phyloP scores from a whole-genome alignment of 1,284 basidiomycete species.

The Rhodotorula sp. region DNA sequence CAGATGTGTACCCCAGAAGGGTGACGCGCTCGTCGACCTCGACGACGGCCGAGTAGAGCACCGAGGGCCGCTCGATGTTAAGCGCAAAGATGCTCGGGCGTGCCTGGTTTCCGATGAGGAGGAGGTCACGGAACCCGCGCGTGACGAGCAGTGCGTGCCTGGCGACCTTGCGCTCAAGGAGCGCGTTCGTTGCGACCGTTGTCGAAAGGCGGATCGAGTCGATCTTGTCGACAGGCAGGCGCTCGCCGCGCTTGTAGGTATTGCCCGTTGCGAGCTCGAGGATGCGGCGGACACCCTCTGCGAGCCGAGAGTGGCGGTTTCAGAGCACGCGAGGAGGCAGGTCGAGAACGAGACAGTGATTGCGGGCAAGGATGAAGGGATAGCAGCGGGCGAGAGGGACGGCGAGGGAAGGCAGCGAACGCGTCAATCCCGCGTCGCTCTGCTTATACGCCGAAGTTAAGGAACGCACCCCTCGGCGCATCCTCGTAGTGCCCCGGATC shows the following conservation, averaged over 20 bases:
- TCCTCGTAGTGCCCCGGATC: constrained; percentile 75
- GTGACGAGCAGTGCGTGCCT: constrained; percentile 90
- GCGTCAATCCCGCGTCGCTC: too few species aligned
- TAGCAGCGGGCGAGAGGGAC: too few species aligned
- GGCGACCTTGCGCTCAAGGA: constrained; percentile 90
- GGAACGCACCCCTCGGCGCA: constrained; percentile 63
- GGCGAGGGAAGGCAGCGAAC: too few species aligned
- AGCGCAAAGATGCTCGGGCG: constrained; percentile 27
- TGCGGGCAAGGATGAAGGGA: too few species aligned
- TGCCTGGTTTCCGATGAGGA: constrained; percentile 71
- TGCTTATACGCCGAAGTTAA: too few species aligned
- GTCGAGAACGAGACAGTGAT: not conserved
- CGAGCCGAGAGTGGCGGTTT: too few species aligned
- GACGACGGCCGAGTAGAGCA: constrained; percentile 77
- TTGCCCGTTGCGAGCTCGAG: constrained; percentile 74
- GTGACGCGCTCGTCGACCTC: constrained; percentile 96
- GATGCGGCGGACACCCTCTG: constrained; percentile 83
- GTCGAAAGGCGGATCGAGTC: constrained; percentile 83
- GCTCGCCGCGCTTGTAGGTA: constrained; percentile 65
- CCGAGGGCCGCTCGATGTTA: constrained; percentile 57
- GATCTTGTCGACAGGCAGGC: constrained; percentile 80
- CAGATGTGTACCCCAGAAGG: constrained; percentile 86
- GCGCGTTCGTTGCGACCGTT: constrained; percentile 95
- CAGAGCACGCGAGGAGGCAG: not conserved
- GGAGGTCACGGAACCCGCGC: constrained; percentile 67